A percentile compares a stretch with the other conserved stretches of the same genome.
phyloP scores from a whole-genome alignment of 2,329 filamentous ascomycete genomes.

The Drechmeria coniospora region DNA sequence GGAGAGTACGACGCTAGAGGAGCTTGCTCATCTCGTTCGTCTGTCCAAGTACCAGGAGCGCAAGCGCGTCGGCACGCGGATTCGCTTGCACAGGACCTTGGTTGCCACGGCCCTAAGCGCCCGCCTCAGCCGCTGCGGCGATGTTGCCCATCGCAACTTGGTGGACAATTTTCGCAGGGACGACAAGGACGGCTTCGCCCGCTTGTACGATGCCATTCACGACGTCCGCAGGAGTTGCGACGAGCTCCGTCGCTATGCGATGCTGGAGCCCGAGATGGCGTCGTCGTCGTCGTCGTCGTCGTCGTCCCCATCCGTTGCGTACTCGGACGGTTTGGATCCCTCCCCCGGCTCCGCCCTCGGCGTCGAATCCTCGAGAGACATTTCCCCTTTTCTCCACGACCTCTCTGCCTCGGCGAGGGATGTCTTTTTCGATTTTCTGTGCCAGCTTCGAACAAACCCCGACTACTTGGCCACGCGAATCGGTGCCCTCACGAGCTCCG shows the following conservation, averaged over 20 bases:
- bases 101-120: slow-evolving; percentile 62
- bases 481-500: slow-evolving; percentile 55
- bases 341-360: slow-evolving; percentile 25
- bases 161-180: slow-evolving; percentile 66
- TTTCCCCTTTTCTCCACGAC: slow-evolving; percentile 49
- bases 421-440: slow-evolving; percentile 64
- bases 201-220: slow-evolving; percentile 61
- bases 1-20: slow-evolving; percentile 55
- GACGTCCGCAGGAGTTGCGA: slow-evolving; percentile 67
- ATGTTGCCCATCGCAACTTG: slow-evolving; percentile 58
- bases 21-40: slow-evolving; percentile 63
- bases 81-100: slow-evolving; percentile 58
- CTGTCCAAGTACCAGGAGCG: slow-evolving; percentile 70
- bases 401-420: slow-evolving; percentile 62
- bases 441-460: slow-evolving; percentile 69
- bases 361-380: slow-evolving; percentile 20
- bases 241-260: slow-evolving; percentile 52
- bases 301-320: no score
- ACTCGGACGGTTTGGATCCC: slow-evolving; percentile 35
- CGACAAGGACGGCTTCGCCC: slow-evolving; percentile 63
- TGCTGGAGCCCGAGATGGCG: slow-evolving; percentile 59
- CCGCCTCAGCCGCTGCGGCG: slow-evolving; percentile 58
- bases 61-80: slow-evolving; percentile 57
- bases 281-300: slow-evolving; percentile 26
- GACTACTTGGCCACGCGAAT: slow-evolving; percentile 78